Evolutionary conservation across 208 protist species (phyloP).

Genomic region (Polymyxa betae): DNA sequence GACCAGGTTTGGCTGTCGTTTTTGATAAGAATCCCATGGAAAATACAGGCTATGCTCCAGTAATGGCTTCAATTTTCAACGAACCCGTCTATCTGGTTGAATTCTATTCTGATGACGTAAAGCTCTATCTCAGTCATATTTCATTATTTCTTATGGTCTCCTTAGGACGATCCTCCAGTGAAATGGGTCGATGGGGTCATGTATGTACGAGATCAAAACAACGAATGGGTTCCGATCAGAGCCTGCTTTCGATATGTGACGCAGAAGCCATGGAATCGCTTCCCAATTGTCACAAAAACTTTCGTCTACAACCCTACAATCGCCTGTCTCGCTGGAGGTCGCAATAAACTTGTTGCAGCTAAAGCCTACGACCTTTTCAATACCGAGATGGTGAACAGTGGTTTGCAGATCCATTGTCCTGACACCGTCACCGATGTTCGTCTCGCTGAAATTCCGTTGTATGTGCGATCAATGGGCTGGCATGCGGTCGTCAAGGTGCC

Average conservation of each 20-base stretch:
- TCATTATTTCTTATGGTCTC: too few relatives aligned
- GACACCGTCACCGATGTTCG: conserved; percentile 69
- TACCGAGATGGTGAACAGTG: conserved; percentile 57
- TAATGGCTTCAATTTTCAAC: conserved; percentile 63
- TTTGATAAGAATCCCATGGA: conserved; percentile 79
- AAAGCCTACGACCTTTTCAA: conserved; percentile 78
- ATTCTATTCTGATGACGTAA: conserved; percentile 57
- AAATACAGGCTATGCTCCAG: conserved; percentile 67
- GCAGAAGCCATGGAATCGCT: conserved; percentile 73
- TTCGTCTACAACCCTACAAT: conserved; percentile 75
- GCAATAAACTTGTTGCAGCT: conserved; percentile 75
- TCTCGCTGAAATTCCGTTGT: conserved; percentile 68
- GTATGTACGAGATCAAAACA: conserved; percentile 49
- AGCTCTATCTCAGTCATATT: conserved; percentile 61
- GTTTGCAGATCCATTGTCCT: conserved; percentile 64
- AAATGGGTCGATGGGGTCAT: conserved; percentile 53
- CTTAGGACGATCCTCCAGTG: not conserved
- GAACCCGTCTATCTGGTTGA: conserved; percentile 68
- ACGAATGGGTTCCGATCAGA: conserved; percentile 68
- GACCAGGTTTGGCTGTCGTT: conserved; percentile 74
- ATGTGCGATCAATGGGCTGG: conserved; percentile 69
- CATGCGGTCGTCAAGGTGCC: conserved; percentile 74
- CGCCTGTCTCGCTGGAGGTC: conserved; percentile 74
- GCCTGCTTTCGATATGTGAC: conserved; percentile 76
- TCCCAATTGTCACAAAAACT: conserved; percentile 66